Evolutionary conservation across 208 protist genomes (phyloP).

Genomic region (Wallacemonas sp.): DNA sequence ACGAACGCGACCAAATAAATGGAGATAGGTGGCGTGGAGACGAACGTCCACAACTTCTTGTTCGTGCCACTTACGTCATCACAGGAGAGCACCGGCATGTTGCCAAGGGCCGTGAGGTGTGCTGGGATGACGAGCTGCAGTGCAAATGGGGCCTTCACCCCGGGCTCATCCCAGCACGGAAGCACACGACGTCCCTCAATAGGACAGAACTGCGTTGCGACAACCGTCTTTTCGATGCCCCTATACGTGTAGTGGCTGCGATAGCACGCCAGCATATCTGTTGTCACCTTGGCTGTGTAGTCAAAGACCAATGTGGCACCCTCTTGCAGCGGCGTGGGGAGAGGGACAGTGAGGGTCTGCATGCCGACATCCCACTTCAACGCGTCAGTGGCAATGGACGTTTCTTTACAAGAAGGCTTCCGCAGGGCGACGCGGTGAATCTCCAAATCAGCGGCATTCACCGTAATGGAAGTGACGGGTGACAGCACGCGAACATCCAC

Average conservation of each 20-base stretch:
- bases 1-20: conserved; percentile 97
- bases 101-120: conserved; percentile 80
- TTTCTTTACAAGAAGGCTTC: neutral
- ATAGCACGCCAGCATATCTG: conserved; percentile 94
- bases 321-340: conserved; percentile 16
- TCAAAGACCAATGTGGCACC: conserved; percentile 55
- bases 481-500: conserved; percentile 34
- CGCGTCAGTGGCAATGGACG: neutral
- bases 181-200: conserved; percentile 92
- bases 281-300: conserved; percentile 91
- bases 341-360: conserved; percentile 27
- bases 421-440: conserved; percentile 39
- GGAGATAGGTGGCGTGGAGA: conserved; percentile 87
- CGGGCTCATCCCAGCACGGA: conserved; percentile 96
- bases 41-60: conserved; percentile 59
- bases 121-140: conserved; percentile 80
- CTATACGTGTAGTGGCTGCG: conserved; percentile 84
- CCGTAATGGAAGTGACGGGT: conserved; percentile 37
- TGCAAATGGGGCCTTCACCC: conserved; percentile 93
- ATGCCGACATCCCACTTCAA: conserved; percentile 27
- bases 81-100: conserved; percentile 59
- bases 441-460: conserved; percentile 61
- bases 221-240: conserved; percentile 59
- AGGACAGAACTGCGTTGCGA: conserved; percentile 92
- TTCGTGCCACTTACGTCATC: conserved; percentile 7